Percentiles rank a stretch among this genome's conserved stretches.
Evolutionary conservation across 2,329 filamentous ascomycete species (phyloP).

Genomic region (Monilinia fructigena): DNA sequence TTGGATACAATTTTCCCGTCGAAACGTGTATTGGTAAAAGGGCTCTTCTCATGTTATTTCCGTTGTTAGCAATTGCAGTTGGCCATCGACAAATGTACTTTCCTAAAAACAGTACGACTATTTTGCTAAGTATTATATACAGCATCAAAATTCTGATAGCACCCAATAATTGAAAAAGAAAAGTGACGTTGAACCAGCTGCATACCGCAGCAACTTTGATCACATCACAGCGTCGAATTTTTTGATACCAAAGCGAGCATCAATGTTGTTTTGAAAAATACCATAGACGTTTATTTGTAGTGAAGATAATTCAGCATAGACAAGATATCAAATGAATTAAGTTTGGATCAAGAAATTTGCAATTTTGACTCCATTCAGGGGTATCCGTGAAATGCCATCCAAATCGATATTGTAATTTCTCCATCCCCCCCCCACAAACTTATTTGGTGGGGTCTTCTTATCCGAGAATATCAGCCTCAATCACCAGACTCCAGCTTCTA

Average conservation of each 20-base stretch:
- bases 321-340: not conserved
- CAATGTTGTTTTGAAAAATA: not conserved
- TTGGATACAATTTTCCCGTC: not conserved
- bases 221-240: not conserved
- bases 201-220: not conserved
- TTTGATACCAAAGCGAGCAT: not conserved
- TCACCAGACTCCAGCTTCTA: not conserved
- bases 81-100: not conserved
- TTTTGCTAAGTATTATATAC: not conserved
- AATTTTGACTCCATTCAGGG: not conserved
- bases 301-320: not conserved
- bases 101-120: not conserved
- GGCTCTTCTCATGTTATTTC: not conserved
- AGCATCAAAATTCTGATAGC: not conserved
- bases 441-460: not conserved
- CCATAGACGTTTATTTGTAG: not conserved
- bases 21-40: not conserved
- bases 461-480: not conserved
- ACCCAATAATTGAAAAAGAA: not conserved
- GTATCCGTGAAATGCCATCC: not conserved
- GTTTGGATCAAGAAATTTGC: conserved; percentile 2
- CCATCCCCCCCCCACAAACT: conserved; percentile 9
- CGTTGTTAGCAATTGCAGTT: not conserved
- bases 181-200: not conserved
- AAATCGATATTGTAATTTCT: conserved; percentile 1